Base-by-base conservation (phyloP, 2,329 filamentous ascomycete species). In the Fusarium nisikadoi region DNA sequence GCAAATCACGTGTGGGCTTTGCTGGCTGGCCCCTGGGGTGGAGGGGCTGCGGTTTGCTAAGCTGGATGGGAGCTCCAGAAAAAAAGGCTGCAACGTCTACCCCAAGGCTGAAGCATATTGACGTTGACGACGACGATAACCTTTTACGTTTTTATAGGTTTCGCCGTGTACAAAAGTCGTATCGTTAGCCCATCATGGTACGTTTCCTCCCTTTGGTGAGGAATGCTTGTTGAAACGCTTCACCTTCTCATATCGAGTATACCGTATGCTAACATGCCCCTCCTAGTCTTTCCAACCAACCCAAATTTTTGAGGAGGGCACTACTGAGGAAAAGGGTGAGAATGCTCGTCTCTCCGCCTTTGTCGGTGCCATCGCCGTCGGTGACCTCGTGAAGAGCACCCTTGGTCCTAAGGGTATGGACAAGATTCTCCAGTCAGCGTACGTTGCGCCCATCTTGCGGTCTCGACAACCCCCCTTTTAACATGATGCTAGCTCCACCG, bases 261-360 rank as follows among this genome's bases (percentile, higher is more conserved):
- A 29, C 17, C 53, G 62, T 47, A 39, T 73, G 66, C 73, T 79
- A 70, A 78, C 65, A 53, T 71, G 60, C 66, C 71, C 76, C 85
- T 71, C 66, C 59, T 69, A 83, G 82, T 91, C 89, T 77, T 92
- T 92, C 83, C 96, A 94, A 85, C 95, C 95, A 79, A 97, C 94
- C 72, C 95, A 98, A 85, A 98, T 98, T 87, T 98, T 98, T 85
- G 94, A 94, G 79, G 94, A 98, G 84, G 95, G 97, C 82, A 96
- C 97, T 76, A 96, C 93, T 64, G 94, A 98, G 85, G 95, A 98
- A 86, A 98, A 97, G 87, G 96, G 96, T 79, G 95, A 98, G 87
- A 98, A 98, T 93, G 95, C 96, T 79, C 94, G 95, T 89, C 92
- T 98, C 77, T 93, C 94, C n/a, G 95, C 95, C 74, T 99, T 99